phyloP scores from a whole-genome alignment of 2,329 filamentous ascomycete genomes.

The Daldinia sp. region DNA sequence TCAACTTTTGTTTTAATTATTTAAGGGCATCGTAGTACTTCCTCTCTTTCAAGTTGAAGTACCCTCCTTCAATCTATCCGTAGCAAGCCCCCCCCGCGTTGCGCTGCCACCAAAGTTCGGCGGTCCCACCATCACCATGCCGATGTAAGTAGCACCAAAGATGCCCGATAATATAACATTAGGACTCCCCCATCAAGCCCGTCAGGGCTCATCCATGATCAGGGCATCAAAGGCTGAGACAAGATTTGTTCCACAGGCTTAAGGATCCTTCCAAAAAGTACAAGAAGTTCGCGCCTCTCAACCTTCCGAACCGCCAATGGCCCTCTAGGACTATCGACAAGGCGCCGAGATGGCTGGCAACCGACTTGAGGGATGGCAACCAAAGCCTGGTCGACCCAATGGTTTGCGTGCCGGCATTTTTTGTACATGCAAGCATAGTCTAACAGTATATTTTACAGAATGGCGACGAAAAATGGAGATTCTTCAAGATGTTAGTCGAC shows the following conservation, averaged over 20 bases:
- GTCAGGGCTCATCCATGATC: conserved; percentile 6
- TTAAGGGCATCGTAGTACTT: neutral
- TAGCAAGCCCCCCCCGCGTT: conserved; percentile 22
- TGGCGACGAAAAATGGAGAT: conserved; percentile 92
- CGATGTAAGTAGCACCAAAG: conserved; percentile 37
- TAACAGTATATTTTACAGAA: conserved; percentile 62
- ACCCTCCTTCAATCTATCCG: neutral
- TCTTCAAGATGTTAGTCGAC: conserved; percentile 92
- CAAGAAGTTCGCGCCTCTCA: conserved; percentile 70
- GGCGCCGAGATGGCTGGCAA: conserved; percentile 89
- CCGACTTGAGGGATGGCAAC: conserved; percentile 90
- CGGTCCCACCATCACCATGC: conserved; percentile 32
- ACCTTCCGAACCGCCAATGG: conserved; percentile 81
- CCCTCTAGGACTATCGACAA: conserved; percentile 83
- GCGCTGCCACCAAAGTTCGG: conserved; percentile 2
- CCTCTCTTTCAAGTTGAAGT: neutral
- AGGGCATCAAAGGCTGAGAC: conserved; percentile 2
- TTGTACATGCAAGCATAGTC: neutral
- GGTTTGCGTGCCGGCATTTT: conserved; percentile 60
- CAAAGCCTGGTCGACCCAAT: conserved; percentile 93
- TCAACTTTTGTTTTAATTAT: neutral
- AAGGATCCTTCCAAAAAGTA: conserved; percentile 81
- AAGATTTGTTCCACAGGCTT: conserved; percentile 59
- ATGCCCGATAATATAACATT: conserved; percentile 15
- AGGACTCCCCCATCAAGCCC: conserved; percentile 4